Conservation (phyloP, 192 early-diverging fungal species). For the Funneliformis mosseae region DNA sequence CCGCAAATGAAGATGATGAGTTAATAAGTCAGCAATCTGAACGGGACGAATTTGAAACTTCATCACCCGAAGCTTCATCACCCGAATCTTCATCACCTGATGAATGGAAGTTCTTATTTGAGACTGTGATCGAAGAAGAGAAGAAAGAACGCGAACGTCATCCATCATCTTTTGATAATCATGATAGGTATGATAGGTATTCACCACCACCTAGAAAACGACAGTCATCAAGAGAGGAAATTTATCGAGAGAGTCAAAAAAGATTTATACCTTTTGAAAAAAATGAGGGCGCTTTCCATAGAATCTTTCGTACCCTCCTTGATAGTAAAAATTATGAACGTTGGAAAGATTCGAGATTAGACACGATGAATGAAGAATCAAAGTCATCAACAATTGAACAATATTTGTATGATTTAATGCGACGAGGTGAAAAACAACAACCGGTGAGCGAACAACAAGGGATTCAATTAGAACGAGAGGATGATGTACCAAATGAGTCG, state of each 20-base stretch:
- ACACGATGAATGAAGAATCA: background rate
- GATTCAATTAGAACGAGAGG: background rate
- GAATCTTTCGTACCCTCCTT: background rate
- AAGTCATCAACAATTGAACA: conserved; percentile 8
- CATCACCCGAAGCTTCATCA: too few relatives aligned
- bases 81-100: background rate
- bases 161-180: background rate
- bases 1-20: background rate
- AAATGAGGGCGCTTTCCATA: background rate
- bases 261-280: background rate
- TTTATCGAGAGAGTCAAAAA: background rate
- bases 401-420: conserved; percentile 16
- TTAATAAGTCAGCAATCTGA: background rate
- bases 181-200: background rate
- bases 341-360: background rate
- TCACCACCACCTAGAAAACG: background rate
- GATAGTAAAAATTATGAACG: background rate
- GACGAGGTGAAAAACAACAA: background rate
- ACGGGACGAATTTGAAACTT: background rate
- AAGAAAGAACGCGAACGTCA: background rate
- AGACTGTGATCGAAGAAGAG: background rate
- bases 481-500: background rate
- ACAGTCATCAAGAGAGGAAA: background rate
- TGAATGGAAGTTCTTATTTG: conserved; percentile 11
- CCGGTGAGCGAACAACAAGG: background rate